These are phyloP conservation scores for Teunomyces tritomae DNA, from an alignment of 805 yeast species.

Conservation along the genomic window DNA sequence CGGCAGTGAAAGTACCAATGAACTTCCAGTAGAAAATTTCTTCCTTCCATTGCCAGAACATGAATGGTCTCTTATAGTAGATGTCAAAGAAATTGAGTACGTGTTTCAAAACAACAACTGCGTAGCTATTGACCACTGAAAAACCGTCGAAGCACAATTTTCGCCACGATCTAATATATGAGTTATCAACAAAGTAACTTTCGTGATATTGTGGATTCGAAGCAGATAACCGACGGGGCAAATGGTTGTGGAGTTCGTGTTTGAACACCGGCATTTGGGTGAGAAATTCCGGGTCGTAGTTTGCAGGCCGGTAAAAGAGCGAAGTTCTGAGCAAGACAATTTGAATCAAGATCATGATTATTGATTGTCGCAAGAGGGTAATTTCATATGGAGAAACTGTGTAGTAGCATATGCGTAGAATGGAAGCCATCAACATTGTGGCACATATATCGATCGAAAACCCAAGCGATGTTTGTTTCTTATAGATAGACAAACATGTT, in stretches of 20 bases:
- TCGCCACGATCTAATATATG: background rate
- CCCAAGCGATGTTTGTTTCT: conserved; percentile 66
- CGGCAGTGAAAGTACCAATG: conserved; percentile 43
- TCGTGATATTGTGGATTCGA: conserved; percentile 14
- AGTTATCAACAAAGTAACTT: conserved; percentile 10
- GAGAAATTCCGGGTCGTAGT: conserved; percentile 32
- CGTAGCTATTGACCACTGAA: conserved; percentile 9
- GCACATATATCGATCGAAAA: conserved; percentile 92
- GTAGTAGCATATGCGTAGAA: conserved; percentile 72
- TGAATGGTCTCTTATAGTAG: conserved; percentile 57
- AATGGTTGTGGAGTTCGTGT: conserved; percentile 16
- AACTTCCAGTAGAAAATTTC: conserved; percentile 62
- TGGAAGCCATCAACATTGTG: conserved; percentile 79
- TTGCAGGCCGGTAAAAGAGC: conserved; percentile 50
- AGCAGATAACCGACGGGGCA: conserved; percentile 17
- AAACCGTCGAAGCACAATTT: conserved; percentile 7
- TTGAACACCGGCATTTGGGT: conserved; percentile 27
- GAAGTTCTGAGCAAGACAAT: conserved; percentile 60
- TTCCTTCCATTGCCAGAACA: conserved; percentile 86
- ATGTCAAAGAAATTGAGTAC: conserved; percentile 66
- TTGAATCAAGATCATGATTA: conserved; percentile 85
- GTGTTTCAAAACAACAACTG: conserved; percentile 17
- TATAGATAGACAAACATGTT: conserved; percentile 67
- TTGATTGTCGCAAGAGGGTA: conserved; percentile 73
- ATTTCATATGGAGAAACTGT: conserved; percentile 76